Base-by-base conservation (phyloP, 768 basidiomycete genomes). In the Butyriboletus loyo region DNA sequence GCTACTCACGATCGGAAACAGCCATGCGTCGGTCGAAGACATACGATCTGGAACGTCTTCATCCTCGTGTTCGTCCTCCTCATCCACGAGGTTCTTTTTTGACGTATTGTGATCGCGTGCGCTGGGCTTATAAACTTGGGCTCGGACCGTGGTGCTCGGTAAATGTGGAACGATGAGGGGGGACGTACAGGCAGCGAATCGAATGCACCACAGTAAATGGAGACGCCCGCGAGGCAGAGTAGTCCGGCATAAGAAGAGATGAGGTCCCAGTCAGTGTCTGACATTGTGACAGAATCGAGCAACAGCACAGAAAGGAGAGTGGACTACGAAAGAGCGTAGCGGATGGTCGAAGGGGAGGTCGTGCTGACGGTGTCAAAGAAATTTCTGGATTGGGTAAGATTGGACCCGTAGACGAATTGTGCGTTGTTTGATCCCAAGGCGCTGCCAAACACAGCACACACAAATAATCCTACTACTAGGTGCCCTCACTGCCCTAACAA, bases 231-330 rank as follows among this genome's bases (percentile, higher is more conserved):
- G 22, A 91, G 77, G 31, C 70, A 66, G 46, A 91, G 67, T 7
- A 92, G 72, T 7, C 88, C 90, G 7, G 73, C 81, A 60, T 87
- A 89, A 32, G 89, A 85, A 1, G 80, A 79, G 27, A 89, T 56
- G 41, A 86, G 62, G 60, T 82, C 82, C 80, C 78, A 83, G 68
- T 87, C 76, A 24, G 53, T 50, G 32, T 62, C 58, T 28, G 34
- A 30, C 55, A 66, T 60, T 5, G 22, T n/a, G 22, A 19, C 44
- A 32, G 40, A 35, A n/a, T 22, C 25, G 30, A 21, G 27, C 21
- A 31, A 37, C 19, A 11, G 5, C 14, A 38, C 24, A 14, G 38
- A 44, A 56, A 47, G 35, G 42, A 60, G 30, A 1, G 42, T 48
- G 24, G 5, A 27, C 28, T 9, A 19, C 11, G 31, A 40, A 27